Evolutionary conservation across 306 rosid genomes (phyloP), one percentile per base, ranked within the genome.

Genomic region (Prunus mira): DNA sequence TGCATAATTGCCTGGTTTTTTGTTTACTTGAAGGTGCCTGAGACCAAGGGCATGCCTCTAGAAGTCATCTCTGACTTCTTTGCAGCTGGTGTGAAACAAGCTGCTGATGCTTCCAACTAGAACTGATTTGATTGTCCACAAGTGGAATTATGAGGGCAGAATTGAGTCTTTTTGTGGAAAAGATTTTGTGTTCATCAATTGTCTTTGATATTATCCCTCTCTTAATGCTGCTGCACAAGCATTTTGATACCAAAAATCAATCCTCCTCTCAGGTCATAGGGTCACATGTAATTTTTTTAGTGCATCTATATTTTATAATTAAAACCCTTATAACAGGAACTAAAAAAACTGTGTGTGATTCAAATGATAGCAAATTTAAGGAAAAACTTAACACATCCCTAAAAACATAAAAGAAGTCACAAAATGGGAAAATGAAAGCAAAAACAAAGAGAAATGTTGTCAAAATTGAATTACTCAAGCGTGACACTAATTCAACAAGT

Each of bases 31-130:
- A 91, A 89, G 76, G 92, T 87, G 51, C 92, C 97, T 27, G 93
- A 91, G 79, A 89, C 93, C 2, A 91, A 89, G 82, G 96, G 92
- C 75, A 91, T 91, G 97, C 92, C 93, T 76, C 76, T 87, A 25
- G 97, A 91, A 84, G 93, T 91, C 64, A 91, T 91, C 2, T 86
- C 83, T 13, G 96, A 91, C 79, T 89, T 89, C 65, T 89, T 89
- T 32, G 89, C 90, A n/a, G 76, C 85, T 57, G 91, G 89, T 73
- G 82, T 87, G 0, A 91, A 79, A 70, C 88, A 86, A 1, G 84
- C 86, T 69, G 80, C 85, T 60, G 91, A 64, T 24, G 45, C 43
- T 49, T 51, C 60, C 62, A 51, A 28, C 10, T 4, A 46, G 27
- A 61, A 45, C 7, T 73, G 46, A 73, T 3, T 27, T 46, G 43